A percentile compares a stretch with the other conserved stretches of the same genome.
Evolutionary conservation across 2,329 filamentous ascomycete species (phyloP).

Genomic region (Cladosporium halotolerans): DNA sequence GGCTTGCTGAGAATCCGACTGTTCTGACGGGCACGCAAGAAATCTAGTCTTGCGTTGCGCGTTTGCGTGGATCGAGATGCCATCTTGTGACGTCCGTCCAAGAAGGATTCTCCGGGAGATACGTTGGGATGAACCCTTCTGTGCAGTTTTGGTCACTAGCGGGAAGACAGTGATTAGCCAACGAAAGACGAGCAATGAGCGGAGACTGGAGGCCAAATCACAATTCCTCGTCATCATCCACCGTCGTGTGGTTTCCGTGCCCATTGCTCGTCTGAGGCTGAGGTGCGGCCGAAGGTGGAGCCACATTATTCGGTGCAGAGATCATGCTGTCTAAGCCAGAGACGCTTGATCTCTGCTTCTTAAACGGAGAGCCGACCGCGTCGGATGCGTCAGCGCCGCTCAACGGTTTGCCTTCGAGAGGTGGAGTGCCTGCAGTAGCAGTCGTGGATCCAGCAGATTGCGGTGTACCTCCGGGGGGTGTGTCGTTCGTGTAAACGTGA

Average conservation of each 20-base stretch:
- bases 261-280: conserved; percentile 15
- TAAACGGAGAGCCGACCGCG: conserved; percentile 63
- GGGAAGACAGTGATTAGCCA: neutral
- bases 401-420: conserved; percentile 19
- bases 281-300: conserved; percentile 17
- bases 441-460: conserved; percentile 25
- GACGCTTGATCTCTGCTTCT: conserved; percentile 64
- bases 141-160: no score
- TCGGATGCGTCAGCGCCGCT: conserved; percentile 38
- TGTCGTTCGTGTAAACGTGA: conserved; percentile 29
- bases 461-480: conserved; percentile 39
- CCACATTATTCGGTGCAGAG: conserved; percentile 13
- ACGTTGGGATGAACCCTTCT: no score
- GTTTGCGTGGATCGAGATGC: neutral
- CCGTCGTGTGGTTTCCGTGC: conserved; percentile 19
- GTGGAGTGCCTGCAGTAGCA: conserved; percentile 29
- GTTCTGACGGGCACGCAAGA: neutral
- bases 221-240: conserved; percentile 42
- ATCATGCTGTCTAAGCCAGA: conserved; percentile 29
- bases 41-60: neutral
- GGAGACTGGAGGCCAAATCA: conserved; percentile 22
- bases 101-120: no score
- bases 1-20: no score
- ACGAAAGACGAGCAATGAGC: neutral
- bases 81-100: no score